Conservation (phyloP, 2,329 filamentous ascomycete species). For the Fusarium anthophilum region DNA sequence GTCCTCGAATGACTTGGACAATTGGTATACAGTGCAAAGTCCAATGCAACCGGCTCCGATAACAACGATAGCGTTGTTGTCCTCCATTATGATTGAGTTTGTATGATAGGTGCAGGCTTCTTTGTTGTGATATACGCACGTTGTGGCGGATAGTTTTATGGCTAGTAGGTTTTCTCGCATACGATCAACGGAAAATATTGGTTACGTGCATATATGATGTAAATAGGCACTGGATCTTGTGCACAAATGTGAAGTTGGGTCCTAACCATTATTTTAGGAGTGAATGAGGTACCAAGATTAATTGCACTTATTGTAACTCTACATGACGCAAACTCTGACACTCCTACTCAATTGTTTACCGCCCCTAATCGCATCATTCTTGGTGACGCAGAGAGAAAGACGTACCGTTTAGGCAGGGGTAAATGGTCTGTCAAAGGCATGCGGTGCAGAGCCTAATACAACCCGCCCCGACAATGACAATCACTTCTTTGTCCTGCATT, state of each 20-base stretch:
- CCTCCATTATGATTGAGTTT: background rate
- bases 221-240: too few species aligned
- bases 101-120: too few species aligned
- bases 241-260: too few species aligned
- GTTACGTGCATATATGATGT: too few species aligned
- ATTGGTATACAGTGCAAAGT: background rate
- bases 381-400: background rate
- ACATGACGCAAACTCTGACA: rapidly evolving
- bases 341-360: background rate
- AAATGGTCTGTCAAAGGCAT: too few species aligned
- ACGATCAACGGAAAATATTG: too few species aligned
- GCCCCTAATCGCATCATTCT: background rate
- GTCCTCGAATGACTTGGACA: background rate
- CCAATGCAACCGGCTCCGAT: background rate
- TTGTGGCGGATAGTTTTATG: background rate
- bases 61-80: background rate
- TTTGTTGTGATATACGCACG: background rate
- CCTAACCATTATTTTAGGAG: too few species aligned
- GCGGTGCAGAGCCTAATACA: too few species aligned
- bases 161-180: too few species aligned
- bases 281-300: rapidly evolving
- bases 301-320: too few species aligned
- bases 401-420: background rate
- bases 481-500: too few species aligned
- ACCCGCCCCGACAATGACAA: too few species aligned